These are phyloP conservation scores for Pyricularia pennisetigena DNA, from an alignment of 2,329 filamentous ascomycete genomes.

Conservation along the genomic window DNA sequence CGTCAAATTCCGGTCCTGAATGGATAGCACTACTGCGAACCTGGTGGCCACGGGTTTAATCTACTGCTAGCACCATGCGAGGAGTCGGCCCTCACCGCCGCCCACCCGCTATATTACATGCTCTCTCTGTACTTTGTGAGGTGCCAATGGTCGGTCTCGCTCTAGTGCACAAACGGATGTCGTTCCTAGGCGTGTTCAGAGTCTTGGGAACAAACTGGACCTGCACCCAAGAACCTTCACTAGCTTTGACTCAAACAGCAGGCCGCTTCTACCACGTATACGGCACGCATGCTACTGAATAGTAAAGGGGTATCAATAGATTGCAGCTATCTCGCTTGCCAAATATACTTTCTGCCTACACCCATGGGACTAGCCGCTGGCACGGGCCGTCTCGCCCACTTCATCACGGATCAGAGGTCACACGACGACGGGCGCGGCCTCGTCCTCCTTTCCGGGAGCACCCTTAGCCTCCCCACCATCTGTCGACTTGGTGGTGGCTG, in stretches of 20 bases:
- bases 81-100: background rate
- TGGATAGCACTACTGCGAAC: background rate
- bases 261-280: background rate
- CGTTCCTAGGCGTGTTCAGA: background rate
- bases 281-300: background rate
- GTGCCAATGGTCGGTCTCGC: too few relatives aligned
- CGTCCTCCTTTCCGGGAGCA: background rate
- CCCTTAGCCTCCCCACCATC: slow-evolving; percentile 14
- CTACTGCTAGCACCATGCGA: background rate
- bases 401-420: background rate
- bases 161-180: too few relatives aligned
- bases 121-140: too few relatives aligned
- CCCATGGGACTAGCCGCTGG: background rate
- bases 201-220: background rate
- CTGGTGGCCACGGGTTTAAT: background rate
- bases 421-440: slow-evolving; percentile 5
- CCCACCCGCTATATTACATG: too few relatives aligned
- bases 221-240: background rate
- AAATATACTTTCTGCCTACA: background rate
- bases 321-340: background rate
- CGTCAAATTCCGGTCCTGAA: background rate
- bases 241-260: background rate
- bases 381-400: background rate
- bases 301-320: background rate
- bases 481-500: slow-evolving; percentile 28